Base-by-base conservation (phyloP, 2,329 filamentous ascomycete species). In the Amauroascus verrucosus region DNA sequence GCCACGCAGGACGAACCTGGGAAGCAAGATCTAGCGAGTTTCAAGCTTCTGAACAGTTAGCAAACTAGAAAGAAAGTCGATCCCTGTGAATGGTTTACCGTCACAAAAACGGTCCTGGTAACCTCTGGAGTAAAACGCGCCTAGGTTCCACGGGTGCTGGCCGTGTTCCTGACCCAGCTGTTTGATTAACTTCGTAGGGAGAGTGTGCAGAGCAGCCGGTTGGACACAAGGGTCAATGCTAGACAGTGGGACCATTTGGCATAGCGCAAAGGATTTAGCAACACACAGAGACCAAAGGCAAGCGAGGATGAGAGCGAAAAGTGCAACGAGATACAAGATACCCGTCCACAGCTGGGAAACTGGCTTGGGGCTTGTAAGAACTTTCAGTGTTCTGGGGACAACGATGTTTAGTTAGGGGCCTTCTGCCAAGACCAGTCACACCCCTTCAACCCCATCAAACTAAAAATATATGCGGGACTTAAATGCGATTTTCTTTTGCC, bases 151-250 rank as follows among this genome's bases (percentile, higher is more conserved):
- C 41, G 50, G 50, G 38, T 46, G 50, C 24, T 43, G 43, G 44
- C 44, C 20, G 44, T 48, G 51, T 53, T 43, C 51, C 51, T 53
- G 51, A 26, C 43, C 50, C 50, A 46, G 26, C 33, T 32, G 32
- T 47, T 32, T 8, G 33, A 47, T 45, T 22, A 41, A 48, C 49
- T 40, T 33, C 49, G 22, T 40, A 14, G 16, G 43, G 44, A 43
- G 37, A 33, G 40, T 13, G 24, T 24, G 24, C 26, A 33, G 26
- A 40, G 16, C 41, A 32, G 35, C 22, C 32, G 43, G 51, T 28
- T 40, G 51, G 51, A 53, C 35, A 16, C 44, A 28, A 48, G n/a
- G 45, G 51, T 41, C 51, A 53, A 48, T 48, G 45, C 51, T 20
- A n/a, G 44, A 32, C 45, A 48, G 24, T 16, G 45, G 47, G 45